Evolutionary conservation across 169 alveolate genomes (phyloP), one percentile per base, ranked within the genome.

Genomic region (Perkinsus chesapeaki): DNA sequence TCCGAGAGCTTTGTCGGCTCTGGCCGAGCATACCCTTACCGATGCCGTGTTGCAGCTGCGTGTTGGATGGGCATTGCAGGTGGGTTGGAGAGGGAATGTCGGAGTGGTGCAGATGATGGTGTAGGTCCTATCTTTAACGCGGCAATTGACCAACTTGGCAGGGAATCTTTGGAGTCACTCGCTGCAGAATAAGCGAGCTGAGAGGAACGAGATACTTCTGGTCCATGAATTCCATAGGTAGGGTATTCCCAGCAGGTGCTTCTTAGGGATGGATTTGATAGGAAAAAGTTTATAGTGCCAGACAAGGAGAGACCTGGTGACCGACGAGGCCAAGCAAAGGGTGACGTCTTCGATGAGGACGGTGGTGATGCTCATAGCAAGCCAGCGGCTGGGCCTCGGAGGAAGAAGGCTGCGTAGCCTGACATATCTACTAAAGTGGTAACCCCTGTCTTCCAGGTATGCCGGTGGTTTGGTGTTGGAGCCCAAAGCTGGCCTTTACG

Each of bases 391-490:
- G 38, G 47, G 23, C 91, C 39, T 10, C 48, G 91, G 93, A 39
- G 48, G 73, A 20, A 90, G 91, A 48, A 48, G 7, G 82, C 72
- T 1, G 60, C 91, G 48, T 19, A 19, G n/a, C 39, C 38, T 43
- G 36, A 7, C 39, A 47, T 10, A 60, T 20, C 31, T 27, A 3
- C 91, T 43, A 39, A 20, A 10, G 19, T 93, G 95, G 0, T 60
- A 16, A 43, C 23, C 37, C 3, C 27, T 9, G 12, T 7, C 12
- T 9, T 60, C 27, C 82, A 73, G 91, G 60, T 99, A 98, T 94
- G 97, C 97, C 20, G 99, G 99, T 12, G 99, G 99, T 5, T 94
- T 98, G 73, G 99, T 99, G 37, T 96, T 99, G 39, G 99, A 98
- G 92, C 99, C 99, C 20, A 95, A 97, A 48, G 97, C 99, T 20